Evolutionary conservation across 2,329 filamentous ascomycete genomes (phyloP), one percentile per base, ranked within the genome.

Genomic region (Akanthomyces muscarius): DNA sequence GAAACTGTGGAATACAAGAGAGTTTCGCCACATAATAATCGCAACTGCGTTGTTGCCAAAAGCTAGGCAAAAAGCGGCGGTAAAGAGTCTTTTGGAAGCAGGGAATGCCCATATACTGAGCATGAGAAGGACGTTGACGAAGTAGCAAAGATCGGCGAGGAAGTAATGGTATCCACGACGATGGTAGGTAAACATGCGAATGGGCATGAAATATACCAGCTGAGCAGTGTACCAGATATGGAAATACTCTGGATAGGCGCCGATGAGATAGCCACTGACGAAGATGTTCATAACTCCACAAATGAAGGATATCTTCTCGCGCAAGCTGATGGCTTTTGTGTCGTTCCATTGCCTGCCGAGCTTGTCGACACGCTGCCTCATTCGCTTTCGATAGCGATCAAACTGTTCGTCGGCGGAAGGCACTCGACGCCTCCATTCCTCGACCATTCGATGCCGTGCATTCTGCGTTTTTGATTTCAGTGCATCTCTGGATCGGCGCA

Each of bases 21-120:
- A 97, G 75, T 99, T 99, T 67, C 95, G 88, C 95, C 95, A 99
- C 93, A 99, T 95, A 73, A 95, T 92, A 74, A 99, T 98, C 14
- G 95, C 95, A 53, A 97, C 88, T 23, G 95, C 95, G 73, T 99
- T 99, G 77, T 99, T 99, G 66, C 95, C 95, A 72, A 91, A 96
- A 11, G 93, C 91, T 41, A 99, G 81, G 71, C 95, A 98, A 76
- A 93, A 99, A 0, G 91, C 89, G 68, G 92, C 88, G 67, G 96
- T 95, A 75, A 99, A 93, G 18, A 99, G 83, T 51, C 94, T 88
- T 76, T 96, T 97, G 14, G 93, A 97, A 58, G 84, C 79, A 0
- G 95, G 95, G 71, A 98, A 97, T 41, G 90, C 82, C 93, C 94
- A 99, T 57, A 99, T 85, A 69, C 87, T 90, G 65, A 96, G 79